Base-by-base conservation (phyloP, 1,284 basidiomycete species). In the Cutaneotrichosporon sp. region DNA sequence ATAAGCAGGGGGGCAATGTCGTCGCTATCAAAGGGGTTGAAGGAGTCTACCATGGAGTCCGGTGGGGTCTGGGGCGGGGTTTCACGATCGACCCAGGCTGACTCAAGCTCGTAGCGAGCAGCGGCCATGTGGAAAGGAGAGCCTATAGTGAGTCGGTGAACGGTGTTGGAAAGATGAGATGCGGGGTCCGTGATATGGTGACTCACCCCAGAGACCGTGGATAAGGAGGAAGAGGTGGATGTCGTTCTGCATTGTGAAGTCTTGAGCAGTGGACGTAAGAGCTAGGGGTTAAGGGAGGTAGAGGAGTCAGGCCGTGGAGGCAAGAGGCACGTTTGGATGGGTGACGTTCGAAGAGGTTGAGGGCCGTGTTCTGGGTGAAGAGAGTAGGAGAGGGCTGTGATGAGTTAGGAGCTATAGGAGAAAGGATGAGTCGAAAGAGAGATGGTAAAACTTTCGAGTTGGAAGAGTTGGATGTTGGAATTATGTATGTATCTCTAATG, bases 181-280 rank as follows among this genome's bases (percentile, higher is more conserved):
- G 9, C 4, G 24, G 38, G 8, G 22, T 8, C n/a, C n/a, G n/a
- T 14, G 7, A 4, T 7, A 26, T 12, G 16, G 8, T 22, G 14
- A 49, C 69, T 55, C 39, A 69, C 72, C 72, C 72, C 72, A 73
- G 14, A 75, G 61, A 25, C 72, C 72, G 49, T 75, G 72, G 12
- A 75, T 66, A 26, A 75, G 61, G n/a, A 75, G 61, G 22, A 72
- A 62, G 39, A 75, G 62, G 57, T 75, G 71, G 4, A 71, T 66
- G 38, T 65, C 59, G 11, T 32, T 44, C 26, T 14, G 4, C 25
- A 27, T 43, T 3, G 16, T 17, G 14, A n/a, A 12, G 9, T 24
- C 6, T 10, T 11, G 22, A 10, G 39, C 14, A 25, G 39, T 11
- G 5, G 39, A 7, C 16, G n/a, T n/a, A n/a, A n/a, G 41, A n/a